A percentile compares a stretch with the other conserved stretches of the same genome.
Conservation (phyloP, 2,329 filamentous ascomycete genomes). For the Sarocladium brachiariae region DNA sequence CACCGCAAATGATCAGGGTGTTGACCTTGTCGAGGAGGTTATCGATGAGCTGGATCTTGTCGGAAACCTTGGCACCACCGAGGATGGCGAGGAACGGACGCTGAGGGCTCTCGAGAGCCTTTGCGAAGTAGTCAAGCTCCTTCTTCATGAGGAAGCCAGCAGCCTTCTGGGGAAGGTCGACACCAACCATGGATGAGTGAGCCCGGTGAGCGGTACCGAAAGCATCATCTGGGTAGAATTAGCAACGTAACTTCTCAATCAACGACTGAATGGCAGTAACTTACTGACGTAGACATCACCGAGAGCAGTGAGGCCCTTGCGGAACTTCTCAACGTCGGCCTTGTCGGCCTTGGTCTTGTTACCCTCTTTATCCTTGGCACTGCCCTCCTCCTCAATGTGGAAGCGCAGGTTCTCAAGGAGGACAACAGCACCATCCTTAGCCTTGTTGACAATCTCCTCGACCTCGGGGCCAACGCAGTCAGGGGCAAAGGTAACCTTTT, state of each 20-base stretch:
- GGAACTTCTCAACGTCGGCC: conserved; percentile 84
- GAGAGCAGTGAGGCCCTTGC: conserved; percentile 87
- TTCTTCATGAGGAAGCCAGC: conserved; percentile 99
- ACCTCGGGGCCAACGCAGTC: conserved; percentile 88
- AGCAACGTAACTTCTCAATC: background rate
- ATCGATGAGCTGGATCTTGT: conserved; percentile 99
- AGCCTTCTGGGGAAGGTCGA: conserved; percentile 92
- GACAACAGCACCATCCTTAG: conserved; percentile 73
- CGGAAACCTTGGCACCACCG: conserved; percentile 94
- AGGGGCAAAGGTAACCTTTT: conserved; percentile 78
- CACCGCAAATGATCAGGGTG: conserved; percentile 92
- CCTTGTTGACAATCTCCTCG: conserved; percentile 82
- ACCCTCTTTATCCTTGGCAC: conserved; percentile 84
- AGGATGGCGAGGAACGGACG: conserved; percentile 98
- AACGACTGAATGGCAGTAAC: conserved; percentile 26
- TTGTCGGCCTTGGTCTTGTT: conserved; percentile 99
- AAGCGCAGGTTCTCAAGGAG: conserved; percentile 97
- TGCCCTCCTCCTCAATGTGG: conserved; percentile 97
- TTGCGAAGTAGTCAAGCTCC: conserved; percentile 98
- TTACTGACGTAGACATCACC: conserved; percentile 95
- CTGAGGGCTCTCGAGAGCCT: conserved; percentile 88
- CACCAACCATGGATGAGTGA: conserved; percentile 98
- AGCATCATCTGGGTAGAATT: conserved; percentile 65
- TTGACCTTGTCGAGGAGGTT: conserved; percentile 98
- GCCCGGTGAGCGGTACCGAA: conserved; percentile 98